Base-by-base conservation (phyloP, 176 grass and related monocot species). In the Hsuehochloa calcarea region DNA sequence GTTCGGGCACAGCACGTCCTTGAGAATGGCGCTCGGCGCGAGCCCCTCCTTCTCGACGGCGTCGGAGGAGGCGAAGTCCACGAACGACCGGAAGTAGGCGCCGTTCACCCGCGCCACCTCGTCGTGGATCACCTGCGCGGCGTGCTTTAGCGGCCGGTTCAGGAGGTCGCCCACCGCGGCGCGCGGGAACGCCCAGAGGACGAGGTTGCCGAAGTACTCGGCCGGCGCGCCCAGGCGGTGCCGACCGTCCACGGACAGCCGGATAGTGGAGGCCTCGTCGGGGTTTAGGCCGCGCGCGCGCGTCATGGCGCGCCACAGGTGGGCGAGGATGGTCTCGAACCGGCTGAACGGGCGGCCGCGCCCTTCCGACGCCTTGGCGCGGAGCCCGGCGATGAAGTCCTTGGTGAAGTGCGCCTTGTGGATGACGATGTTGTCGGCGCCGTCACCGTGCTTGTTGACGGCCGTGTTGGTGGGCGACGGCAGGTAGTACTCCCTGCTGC, bases 21-120 rank as follows among this genome's bases (percentile, higher is more conserved):
- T 88, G 65, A 71, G 54, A 12, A 90, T 77, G 0, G 92, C 88
- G 27, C 68, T 90, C 1, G 61, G 55, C 3, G 63, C 86, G 29
- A 97, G 84, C 4, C 80, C 90, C 26, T 94, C 92, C 64, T 27
- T 54, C 51, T 84, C 71, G 51, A 43, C 83, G 10, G 54, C 74
- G 8, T 74, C 88, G 19, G 94, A 94, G 84, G 22, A 61, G 0
- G 94, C 86, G 67, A 97, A 97, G 86, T 97, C 92, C 12, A 97
- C 34, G 81, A 91, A 94, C 0, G 92, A 97, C 14, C 84, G 73
- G 87, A 97, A 97, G 90, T 97, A 97, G 12, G 15, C n/a, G 47
- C 89, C 86, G 68, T 94, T 80, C 39, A 93, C 81, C 23, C 81
- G 44, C 2, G 84, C 85, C 25, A 97, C 82, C 85, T 85, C 89